Conservation (phyloP, 78 protist genomes). For the Tieghemostelium lacteum region DNA sequence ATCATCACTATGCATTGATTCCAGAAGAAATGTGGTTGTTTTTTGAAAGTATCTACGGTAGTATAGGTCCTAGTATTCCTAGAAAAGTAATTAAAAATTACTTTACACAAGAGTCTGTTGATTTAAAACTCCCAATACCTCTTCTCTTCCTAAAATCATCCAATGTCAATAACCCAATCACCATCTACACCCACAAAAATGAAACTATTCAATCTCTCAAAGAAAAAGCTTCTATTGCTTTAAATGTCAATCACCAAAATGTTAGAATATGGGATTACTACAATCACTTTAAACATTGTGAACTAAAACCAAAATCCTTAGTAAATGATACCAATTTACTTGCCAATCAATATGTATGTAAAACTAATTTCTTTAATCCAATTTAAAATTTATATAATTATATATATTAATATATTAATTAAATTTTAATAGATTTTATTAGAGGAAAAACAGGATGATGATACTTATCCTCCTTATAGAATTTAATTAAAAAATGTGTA, state of each 20-base stretch:
- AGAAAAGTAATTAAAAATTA: background rate
- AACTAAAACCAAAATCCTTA: background rate
- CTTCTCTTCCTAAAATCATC: background rate
- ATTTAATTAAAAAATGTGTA: too few species aligned
- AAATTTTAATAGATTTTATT: background rate
- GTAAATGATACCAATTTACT: constrained; percentile 21
- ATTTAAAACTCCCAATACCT: constrained; percentile 7
- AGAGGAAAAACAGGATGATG: background rate
- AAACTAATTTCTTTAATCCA: too few species aligned
- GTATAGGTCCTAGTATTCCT: background rate
- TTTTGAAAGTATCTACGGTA: background rate
- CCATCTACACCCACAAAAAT: background rate
- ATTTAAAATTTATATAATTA: too few species aligned
- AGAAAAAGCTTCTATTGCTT: constrained; percentile 8
- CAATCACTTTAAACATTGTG: background rate
- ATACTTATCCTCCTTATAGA: too few species aligned
- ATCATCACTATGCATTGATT: constrained; percentile 15
- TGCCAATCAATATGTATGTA: constrained; percentile 50
- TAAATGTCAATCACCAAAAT: constrained; percentile 12
- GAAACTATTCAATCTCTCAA: background rate
- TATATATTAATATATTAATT: too few species aligned
- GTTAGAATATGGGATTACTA: constrained; percentile 77
- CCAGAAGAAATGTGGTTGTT: constrained; percentile 7
- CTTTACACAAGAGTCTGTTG: background rate
- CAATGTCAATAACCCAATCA: background rate